These are phyloP conservation scores for Pseudevernia furfuracea DNA, from an alignment of 495 filamentous ascomycete species.

Conservation along the genomic window DNA sequence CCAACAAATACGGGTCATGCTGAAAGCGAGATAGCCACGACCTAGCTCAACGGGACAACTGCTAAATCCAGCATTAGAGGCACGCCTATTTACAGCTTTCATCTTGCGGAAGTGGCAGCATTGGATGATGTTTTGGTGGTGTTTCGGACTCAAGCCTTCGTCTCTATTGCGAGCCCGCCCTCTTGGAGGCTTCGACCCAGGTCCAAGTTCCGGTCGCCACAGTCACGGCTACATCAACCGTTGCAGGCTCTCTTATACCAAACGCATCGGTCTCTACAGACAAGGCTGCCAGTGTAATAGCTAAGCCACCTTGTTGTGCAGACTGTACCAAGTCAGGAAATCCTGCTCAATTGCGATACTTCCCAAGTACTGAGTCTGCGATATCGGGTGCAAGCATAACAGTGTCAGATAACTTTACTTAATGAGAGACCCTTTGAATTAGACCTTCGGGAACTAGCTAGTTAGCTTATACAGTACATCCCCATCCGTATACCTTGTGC, in stretches of 20 bases:
- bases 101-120: neutral
- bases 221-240: neutral
- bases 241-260: neutral
- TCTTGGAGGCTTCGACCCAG: neutral
- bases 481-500: no score
- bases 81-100: neutral
- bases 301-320: neutral
- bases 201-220: neutral
- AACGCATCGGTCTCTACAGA: neutral
- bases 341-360: no score
- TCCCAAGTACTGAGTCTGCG: no score
- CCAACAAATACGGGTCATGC: neutral
- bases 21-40: neutral
- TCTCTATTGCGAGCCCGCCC: neutral
- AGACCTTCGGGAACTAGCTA: no score
- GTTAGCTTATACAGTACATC: no score
- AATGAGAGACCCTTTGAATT: no score
- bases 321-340: no score
- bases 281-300: neutral
- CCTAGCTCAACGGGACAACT: neutral
- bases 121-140: neutral
- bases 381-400: no score
- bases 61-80: neutral
- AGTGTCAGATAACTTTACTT: no score
- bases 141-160: neutral